Percentiles rank a stretch among this genome's conserved stretches.
phyloP scores from a whole-genome alignment of 257 asterid species.

The Paulownia fortunei region DNA sequence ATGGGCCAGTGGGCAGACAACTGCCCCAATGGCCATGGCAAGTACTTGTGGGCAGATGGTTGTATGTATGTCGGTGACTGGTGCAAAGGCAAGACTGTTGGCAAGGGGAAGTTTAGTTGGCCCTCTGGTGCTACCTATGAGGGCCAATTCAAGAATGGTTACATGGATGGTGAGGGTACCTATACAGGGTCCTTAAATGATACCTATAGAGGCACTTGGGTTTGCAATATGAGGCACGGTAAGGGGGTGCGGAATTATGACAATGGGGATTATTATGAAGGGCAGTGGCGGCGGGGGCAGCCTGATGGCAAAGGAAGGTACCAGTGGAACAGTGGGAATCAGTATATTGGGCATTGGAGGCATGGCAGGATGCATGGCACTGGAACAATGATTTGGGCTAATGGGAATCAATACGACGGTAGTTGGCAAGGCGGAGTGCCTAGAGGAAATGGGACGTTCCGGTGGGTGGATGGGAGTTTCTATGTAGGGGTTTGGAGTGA shows the following conservation, averaged over 20 bases:
- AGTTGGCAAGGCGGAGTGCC: slow-evolving; percentile 84
- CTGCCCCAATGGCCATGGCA: slow-evolving; percentile 77
- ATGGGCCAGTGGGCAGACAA: slow-evolving; percentile 75
- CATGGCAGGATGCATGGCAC: slow-evolving; percentile 72
- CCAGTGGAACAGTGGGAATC: slow-evolving; percentile 77
- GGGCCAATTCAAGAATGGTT: slow-evolving; percentile 82
- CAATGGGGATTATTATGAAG: slow-evolving; percentile 80
- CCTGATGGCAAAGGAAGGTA: slow-evolving; percentile 85
- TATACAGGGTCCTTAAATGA: slow-evolving; percentile 68
- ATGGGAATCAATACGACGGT: slow-evolving; percentile 81
- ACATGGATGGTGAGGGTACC: slow-evolving; percentile 89
- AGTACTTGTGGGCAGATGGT: slow-evolving; percentile 83
- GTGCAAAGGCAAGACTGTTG: slow-evolving; percentile 65
- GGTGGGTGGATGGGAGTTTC: slow-evolving; percentile 85
- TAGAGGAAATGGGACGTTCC: slow-evolving; percentile 75
- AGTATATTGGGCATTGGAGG: slow-evolving; percentile 82
- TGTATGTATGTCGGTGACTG: slow-evolving; percentile 94
- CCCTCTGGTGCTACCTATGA: slow-evolving; percentile 90
- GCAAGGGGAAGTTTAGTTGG: slow-evolving; percentile 91
- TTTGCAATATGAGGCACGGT: slow-evolving; percentile 70
- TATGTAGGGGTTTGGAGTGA: slow-evolving; percentile 88
- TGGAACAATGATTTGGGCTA: slow-evolving; percentile 79
- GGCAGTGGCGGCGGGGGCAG: slow-evolving; percentile 70
- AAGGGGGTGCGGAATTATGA: slow-evolving; percentile 60
- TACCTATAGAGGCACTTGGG: slow-evolving; percentile 77